phyloP scores from a whole-genome alignment of 1,284 basidiomycete genomes.

The Cryptococcus maquisensis region DNA sequence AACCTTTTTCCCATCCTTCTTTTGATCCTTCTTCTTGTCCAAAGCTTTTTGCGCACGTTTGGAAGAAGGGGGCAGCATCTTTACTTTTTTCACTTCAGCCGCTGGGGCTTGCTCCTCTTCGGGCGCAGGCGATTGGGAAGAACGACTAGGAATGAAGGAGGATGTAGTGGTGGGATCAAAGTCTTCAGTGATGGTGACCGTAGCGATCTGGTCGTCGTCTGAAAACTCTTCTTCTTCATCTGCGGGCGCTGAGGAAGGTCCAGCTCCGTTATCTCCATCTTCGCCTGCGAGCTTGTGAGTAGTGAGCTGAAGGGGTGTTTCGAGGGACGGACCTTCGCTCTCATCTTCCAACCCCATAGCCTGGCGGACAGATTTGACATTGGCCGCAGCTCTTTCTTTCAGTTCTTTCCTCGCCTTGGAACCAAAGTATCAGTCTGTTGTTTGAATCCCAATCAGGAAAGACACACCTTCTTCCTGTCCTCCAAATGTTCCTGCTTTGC shows the following conservation, averaged over 20 bases:
- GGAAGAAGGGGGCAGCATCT: conserved; percentile 39
- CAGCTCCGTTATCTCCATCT: conserved; percentile 19
- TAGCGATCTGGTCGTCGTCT: conserved; percentile 47
- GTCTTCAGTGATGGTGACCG: conserved; percentile 49
- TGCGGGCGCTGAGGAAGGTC: conserved; percentile 15
- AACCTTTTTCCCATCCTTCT: conserved; percentile 26
- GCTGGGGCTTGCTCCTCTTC: neutral
- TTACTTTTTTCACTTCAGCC: conserved; percentile 14
- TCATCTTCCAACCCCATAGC: conserved; percentile 44
- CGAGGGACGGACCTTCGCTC: neutral
- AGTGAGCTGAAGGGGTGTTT: neutral
- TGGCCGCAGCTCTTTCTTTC: conserved; percentile 40
- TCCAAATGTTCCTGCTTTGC: conserved; percentile 44
- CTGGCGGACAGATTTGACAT: conserved; percentile 39
- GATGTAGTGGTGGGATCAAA: conserved; percentile 34
- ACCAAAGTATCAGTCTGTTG: neutral
- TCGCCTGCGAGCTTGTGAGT: conserved; percentile 4
- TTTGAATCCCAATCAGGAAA: neutral
- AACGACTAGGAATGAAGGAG: neutral
- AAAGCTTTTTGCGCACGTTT: conserved; percentile 28
- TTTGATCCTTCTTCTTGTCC: conserved; percentile 27
- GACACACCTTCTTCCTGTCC: conserved; percentile 41
- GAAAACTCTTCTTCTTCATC: conserved; percentile 38
- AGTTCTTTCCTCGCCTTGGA: conserved; percentile 40
- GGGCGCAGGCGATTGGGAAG: conserved; percentile 15